Conservation (phyloP, 371 early-diverging fungal species). For the Dinochytrium kinnereticum region DNA sequence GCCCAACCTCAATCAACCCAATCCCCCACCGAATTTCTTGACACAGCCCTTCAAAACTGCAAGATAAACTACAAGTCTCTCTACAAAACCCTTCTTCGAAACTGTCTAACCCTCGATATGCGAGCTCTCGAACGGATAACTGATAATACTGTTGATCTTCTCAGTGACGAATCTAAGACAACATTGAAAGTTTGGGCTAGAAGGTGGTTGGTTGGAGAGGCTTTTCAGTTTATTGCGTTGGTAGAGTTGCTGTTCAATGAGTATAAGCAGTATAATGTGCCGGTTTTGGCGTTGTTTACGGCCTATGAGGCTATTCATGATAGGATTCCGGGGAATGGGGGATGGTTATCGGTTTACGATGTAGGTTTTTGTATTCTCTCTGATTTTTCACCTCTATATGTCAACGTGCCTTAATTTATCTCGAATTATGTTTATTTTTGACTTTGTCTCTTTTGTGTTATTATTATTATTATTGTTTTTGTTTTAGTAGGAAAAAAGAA, state of each 20-base stretch:
- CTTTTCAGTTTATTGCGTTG: slow-evolving; percentile 45
- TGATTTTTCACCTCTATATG: not conserved
- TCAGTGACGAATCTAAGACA: slow-evolving; percentile 50
- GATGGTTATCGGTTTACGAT: slow-evolving; percentile 34
- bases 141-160: slow-evolving; percentile 40
- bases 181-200: slow-evolving; percentile 36
- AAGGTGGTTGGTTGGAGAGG: slow-evolving; percentile 52
- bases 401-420: not conserved
- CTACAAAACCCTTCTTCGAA: slow-evolving; percentile 45
- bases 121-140: slow-evolving; percentile 25
- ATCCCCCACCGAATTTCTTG: slow-evolving; percentile 15
- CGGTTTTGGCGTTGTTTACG: slow-evolving; percentile 43
- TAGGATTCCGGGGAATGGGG: slow-evolving; percentile 33
- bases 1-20: not conserved
- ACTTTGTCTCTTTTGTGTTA: not conserved
- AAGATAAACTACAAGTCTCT: slow-evolving; percentile 41
- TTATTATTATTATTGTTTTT: not conserved
- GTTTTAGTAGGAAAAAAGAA: not conserved
- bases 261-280: slow-evolving; percentile 49
- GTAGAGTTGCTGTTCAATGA: slow-evolving; percentile 50
- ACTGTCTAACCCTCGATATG: slow-evolving; percentile 50
- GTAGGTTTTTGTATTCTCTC: slow-evolving; percentile 4
- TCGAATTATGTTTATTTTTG: not conserved
- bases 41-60: slow-evolving; percentile 18
- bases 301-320: slow-evolving; percentile 50